Evolutionary conservation across 1,139 yeast genomes (phyloP).

Genomic region (Hyphopichia burtonii): DNA sequence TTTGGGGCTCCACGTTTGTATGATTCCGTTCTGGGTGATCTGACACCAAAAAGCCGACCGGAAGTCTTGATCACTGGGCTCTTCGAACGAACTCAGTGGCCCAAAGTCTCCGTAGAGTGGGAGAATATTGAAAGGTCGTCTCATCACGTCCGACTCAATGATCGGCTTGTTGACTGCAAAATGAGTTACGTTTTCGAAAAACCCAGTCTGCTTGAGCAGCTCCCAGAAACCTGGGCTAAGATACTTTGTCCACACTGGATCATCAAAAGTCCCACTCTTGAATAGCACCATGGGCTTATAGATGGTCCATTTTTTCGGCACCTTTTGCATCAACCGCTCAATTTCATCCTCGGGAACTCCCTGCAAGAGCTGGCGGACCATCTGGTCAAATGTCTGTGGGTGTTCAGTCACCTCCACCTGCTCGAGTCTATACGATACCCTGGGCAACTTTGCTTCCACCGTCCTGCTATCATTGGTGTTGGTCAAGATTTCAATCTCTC

Average conservation of each 20-base stretch:
- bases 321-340: conserved; percentile 2
- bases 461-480: too few relatives aligned
- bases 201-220: conserved; percentile 6
- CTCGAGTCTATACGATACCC: too few relatives aligned
- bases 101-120: conserved; percentile 73
- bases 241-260: conserved; percentile 28
- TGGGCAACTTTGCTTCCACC: too few relatives aligned
- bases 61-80: conserved; percentile 48
- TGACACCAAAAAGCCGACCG: conserved; percentile 68
- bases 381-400: background rate
- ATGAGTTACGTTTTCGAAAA: conserved; percentile 44
- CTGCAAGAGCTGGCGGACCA: background rate
- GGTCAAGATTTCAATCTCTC: too few relatives aligned
- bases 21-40: conserved; percentile 68
- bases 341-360: background rate
- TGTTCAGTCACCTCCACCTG: background rate
- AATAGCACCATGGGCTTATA: conserved; percentile 71
- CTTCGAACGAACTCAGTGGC: conserved; percentile 20
- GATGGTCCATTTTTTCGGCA: conserved; percentile 58
- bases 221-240: background rate
- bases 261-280: conserved; percentile 41
- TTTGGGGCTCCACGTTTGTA: conserved; percentile 80
- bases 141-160: conserved; percentile 49
- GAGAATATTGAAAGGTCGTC: conserved; percentile 59
- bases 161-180: conserved; percentile 75